Evolutionary conservation across 2,329 filamentous ascomycete species (phyloP).

Genomic region (Phaeosphaeria sp.): DNA sequence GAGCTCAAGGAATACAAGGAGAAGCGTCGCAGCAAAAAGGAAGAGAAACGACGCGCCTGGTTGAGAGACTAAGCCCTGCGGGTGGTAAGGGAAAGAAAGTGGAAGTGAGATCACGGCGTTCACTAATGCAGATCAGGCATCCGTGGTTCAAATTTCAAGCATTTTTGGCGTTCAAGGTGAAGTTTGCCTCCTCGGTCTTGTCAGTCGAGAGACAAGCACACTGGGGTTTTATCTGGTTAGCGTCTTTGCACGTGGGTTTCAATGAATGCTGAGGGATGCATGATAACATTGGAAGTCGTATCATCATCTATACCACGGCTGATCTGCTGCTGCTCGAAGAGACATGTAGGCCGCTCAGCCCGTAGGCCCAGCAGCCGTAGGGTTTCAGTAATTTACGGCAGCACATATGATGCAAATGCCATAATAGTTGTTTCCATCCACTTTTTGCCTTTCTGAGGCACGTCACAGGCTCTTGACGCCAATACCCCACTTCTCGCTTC

Average conservation of each 20-base stretch:
- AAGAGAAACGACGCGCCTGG: slow-evolving; percentile 94
- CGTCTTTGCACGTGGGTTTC: neutral
- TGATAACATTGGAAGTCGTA: slow-evolving; percentile 1
- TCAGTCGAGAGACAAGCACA: neutral
- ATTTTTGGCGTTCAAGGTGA: slow-evolving; percentile 24
- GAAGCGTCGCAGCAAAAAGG: slow-evolving; percentile 86
- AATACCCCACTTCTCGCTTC: neutral
- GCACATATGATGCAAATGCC: slow-evolving; percentile 10
- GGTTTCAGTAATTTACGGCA: slow-evolving; percentile 3
- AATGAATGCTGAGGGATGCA: neutral
- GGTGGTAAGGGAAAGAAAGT: slow-evolving; percentile 39
- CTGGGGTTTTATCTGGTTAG: neutral
- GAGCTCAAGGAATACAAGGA: slow-evolving; percentile 93
- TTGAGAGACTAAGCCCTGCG: slow-evolving; percentile 71
- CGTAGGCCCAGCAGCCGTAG: neutral
- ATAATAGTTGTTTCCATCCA: neutral
- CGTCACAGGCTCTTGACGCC: neutral
- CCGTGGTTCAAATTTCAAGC: slow-evolving; percentile 1
- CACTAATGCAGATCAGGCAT: slow-evolving; percentile 36
- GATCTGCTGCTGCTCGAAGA: neutral
- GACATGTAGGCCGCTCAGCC: neutral
- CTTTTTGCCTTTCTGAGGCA: neutral
- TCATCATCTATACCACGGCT: slow-evolving; percentile 3
- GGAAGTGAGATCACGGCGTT: slow-evolving; percentile 24
- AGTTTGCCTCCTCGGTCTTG: slow-evolving; percentile 6